Evolutionary conservation across 2,329 filamentous ascomycete genomes (phyloP).

Genomic region (Septoria linicola): DNA sequence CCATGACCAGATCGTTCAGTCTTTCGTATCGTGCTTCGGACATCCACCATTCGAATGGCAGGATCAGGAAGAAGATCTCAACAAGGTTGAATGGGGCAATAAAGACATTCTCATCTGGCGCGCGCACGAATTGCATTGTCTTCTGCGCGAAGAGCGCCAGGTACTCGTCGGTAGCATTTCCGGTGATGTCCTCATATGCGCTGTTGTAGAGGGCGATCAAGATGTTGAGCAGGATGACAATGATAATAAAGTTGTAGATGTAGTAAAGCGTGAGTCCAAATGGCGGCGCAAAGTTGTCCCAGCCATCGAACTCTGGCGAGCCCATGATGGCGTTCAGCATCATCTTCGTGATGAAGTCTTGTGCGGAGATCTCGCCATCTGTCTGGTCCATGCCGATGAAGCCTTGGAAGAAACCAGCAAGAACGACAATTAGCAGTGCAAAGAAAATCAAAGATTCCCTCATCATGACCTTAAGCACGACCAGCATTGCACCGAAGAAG

Average conservation of each 20-base stretch:
- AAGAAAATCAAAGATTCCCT: conserved; percentile 87
- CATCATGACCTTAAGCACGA: conserved; percentile 77
- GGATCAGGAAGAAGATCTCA: conserved; percentile 74
- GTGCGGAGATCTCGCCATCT: conserved; percentile 64
- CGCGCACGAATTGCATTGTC: conserved; percentile 94
- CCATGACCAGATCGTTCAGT: conserved; percentile 89
- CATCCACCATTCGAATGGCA: conserved; percentile 97
- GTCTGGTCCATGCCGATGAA: conserved; percentile 89
- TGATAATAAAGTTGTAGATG: conserved; percentile 94
- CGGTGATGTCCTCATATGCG: conserved; percentile 91
- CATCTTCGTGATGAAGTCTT: conserved; percentile 70
- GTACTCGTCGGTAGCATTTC: conserved; percentile 91
- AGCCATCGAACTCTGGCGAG: conserved; percentile 83
- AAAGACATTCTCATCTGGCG: conserved; percentile 97
- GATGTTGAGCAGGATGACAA: conserved; percentile 92
- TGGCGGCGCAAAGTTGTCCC: conserved; percentile 85
- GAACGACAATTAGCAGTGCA: conserved; percentile 77
- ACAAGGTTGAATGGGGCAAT: conserved; percentile 94
- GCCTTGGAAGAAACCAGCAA: conserved; percentile 85
- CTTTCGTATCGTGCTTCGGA: conserved; percentile 68
- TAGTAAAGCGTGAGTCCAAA: conserved; percentile 97
- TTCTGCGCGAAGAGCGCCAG: conserved; percentile 90
- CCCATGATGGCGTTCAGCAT: conserved; percentile 93
- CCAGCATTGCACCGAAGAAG: conserved; percentile 98
- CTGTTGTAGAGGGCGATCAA: conserved; percentile 97